Evolutionary conservation across 106 monocot species (phyloP).

Genomic region (Acorus gramineus): DNA sequence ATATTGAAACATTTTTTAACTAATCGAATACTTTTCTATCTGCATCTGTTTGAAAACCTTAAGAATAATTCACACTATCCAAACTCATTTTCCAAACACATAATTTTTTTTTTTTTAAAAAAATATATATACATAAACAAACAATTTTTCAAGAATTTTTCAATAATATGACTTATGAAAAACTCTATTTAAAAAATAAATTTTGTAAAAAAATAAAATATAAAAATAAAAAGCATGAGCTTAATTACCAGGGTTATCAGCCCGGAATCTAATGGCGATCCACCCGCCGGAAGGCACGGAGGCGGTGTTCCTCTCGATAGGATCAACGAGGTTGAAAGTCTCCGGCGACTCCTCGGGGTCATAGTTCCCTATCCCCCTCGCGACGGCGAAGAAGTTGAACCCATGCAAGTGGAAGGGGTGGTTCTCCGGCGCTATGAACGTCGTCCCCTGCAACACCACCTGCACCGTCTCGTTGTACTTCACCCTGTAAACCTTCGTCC

Average conservation of each 20-base stretch:
- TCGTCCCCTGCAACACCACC: slow-evolving; percentile 62
- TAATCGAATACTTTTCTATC: too few relatives aligned
- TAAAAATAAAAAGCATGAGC: too few relatives aligned
- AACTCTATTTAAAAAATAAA: too few relatives aligned
- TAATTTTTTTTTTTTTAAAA: too few relatives aligned
- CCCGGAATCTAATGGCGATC: slow-evolving; percentile 59
- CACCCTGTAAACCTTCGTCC: slow-evolving; percentile 42
- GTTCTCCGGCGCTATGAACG: slow-evolving; percentile 47
- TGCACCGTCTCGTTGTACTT: slow-evolving; percentile 56
- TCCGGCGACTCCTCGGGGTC: slow-evolving; percentile 27
- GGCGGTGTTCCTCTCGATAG: slow-evolving; percentile 61
- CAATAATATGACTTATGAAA: too few relatives aligned
- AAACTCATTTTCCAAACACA: too few relatives aligned
- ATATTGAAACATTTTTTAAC: too few relatives aligned
- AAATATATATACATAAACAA: too few relatives aligned
- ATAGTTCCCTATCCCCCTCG: slow-evolving; percentile 50
- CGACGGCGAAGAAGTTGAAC: slow-evolving; percentile 73
- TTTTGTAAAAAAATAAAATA: too few relatives aligned
- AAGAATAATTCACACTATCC: too few relatives aligned
- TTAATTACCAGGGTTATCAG: slow-evolving; percentile 66
- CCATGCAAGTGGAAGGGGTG: slow-evolving; percentile 82
- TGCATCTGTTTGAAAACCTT: too few relatives aligned
- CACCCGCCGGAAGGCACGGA: slow-evolving; percentile 61
- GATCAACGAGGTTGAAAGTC: slow-evolving; percentile 63
- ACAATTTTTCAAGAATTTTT: too few relatives aligned